Conservation (phyloP, 257 asterid genomes). For the Sherardia arvensis region DNA sequence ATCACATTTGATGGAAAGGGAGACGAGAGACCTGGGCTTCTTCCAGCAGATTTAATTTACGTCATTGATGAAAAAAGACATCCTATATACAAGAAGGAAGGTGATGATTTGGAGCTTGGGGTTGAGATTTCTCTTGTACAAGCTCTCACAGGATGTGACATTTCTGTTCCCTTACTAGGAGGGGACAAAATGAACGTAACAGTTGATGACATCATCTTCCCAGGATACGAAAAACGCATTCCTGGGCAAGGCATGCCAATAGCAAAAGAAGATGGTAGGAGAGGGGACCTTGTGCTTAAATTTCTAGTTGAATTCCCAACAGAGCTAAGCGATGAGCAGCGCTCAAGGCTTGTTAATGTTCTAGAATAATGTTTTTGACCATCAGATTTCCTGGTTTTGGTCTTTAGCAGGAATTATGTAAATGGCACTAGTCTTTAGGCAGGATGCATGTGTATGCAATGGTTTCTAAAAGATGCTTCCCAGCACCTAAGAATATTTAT, state of each 20-base stretch:
- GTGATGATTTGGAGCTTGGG: slow-evolving; percentile 71
- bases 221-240: slow-evolving; percentile 63
- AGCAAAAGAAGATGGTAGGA: slow-evolving; percentile 32
- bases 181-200: slow-evolving; percentile 47
- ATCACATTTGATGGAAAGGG: slow-evolving; percentile 93
- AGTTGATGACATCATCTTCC: slow-evolving; percentile 53
- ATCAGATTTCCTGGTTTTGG: neutral
- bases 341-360: slow-evolving; percentile 39
- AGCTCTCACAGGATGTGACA: slow-evolving; percentile 74
- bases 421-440: slow-evolving; percentile 12
- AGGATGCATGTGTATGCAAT: neutral
- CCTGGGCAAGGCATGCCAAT: slow-evolving; percentile 84
- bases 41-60: slow-evolving; percentile 79
- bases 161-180: slow-evolving; percentile 61
- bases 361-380: slow-evolving; percentile 36
- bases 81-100: slow-evolving; percentile 49
- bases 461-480: slow-evolving; percentile 4
- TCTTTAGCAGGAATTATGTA: slow-evolving; percentile 3
- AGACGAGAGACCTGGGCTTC: slow-evolving; percentile 69
- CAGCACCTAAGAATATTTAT: neutral
- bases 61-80: slow-evolving; percentile 69
- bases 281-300: slow-evolving; percentile 76
- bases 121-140: slow-evolving; percentile 78
- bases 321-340: slow-evolving; percentile 48
- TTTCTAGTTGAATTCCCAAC: slow-evolving; percentile 66